Percentiles rank a stretch among this genome's conserved stretches.
Conservation (phyloP, 2,329 filamentous ascomycete genomes). For the Aspergillaceae sp. region DNA sequence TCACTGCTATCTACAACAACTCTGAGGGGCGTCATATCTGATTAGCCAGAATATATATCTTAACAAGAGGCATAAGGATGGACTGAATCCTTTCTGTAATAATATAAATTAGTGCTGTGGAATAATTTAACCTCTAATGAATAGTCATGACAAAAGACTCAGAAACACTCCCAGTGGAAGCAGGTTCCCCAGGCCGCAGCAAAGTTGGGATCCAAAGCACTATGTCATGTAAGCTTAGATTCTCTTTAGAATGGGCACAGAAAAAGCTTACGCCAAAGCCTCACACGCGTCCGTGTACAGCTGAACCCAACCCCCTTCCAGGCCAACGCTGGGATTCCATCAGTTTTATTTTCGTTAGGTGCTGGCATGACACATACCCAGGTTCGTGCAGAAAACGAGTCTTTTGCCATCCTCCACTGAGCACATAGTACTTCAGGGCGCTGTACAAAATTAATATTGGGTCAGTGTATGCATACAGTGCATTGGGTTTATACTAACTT, state of each 20-base stretch:
- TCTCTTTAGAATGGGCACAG: not conserved
- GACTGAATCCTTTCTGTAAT: too few relatives aligned
- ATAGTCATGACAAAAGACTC: too few relatives aligned
- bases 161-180: too few relatives aligned
- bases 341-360: not conserved
- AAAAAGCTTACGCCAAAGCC: not conserved
- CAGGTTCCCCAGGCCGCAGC: not conserved
- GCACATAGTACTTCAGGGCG: not conserved
- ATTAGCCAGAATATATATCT: too few relatives aligned
- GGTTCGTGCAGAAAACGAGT: not conserved
- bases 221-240: not conserved
- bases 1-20: too few relatives aligned
- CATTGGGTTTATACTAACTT: not conserved
- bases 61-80: too few relatives aligned
- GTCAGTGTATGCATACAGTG: not conserved
- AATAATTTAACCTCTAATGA: too few relatives aligned
- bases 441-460: not conserved
- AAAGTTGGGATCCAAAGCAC: not conserved
- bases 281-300: not conserved
- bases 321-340: not conserved
- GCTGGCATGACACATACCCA: not conserved
- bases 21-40: too few relatives aligned
- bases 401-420: not conserved
- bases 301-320: not conserved
- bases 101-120: too few relatives aligned